Evolutionary conservation across 1,284 basidiomycete species (phyloP), one percentile per base, ranked within the genome.

Genomic region (Trichosporon sp.): DNA sequence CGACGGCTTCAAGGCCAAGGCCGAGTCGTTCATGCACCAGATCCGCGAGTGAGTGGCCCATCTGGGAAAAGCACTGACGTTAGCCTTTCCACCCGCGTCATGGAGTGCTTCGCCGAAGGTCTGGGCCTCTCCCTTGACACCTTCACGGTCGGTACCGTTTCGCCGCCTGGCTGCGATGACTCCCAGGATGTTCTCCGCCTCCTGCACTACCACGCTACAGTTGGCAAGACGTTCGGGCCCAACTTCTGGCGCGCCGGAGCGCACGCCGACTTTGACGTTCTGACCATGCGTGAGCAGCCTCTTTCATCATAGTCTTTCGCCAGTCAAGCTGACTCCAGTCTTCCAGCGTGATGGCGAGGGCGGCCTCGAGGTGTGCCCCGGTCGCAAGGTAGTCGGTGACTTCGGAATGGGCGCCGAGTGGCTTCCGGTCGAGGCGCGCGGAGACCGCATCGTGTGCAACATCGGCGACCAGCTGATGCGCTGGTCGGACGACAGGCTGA

Each of bases 231-330:
- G 5, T 78, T 78, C 47, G 76, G 75, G 5, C 69, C 74, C 27
- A 75, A 75, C 69, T 77, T 77, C 34, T 78, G 77, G 77, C 68
- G 77, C 9, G 77, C 77, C 5, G 77, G 77, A 15, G 74, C 77
- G 0, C 77, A 78, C 64, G 75, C 77, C 29, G 77, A 78, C 66
- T 77, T 78, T 68, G 77, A 77, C 51, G 73, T 35, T 15, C 44
- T 27, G 13, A 27, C 29, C 2, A 11, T 34, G 38, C 15, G 38
- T 42, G n/a, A 42, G 38, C 15, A 42, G n/a, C 38, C 12, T n/a
- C 38, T 42, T n/a, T n/a, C 38, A 42, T 12, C 15, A n/a, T n/a
- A n/a, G n/a, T n/a, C n/a, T n/a, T n/a, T n/a, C n/a, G n/a, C n/a
- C n/a, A n/a, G n/a, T n/a, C n/a, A n/a, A n/a, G 15, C 38, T 42